A percentile compares a stretch with the other conserved stretches of the same genome.
Evolutionary conservation across 768 basidiomycete genomes (phyloP).

Genomic region (Baorangia bicolor): DNA sequence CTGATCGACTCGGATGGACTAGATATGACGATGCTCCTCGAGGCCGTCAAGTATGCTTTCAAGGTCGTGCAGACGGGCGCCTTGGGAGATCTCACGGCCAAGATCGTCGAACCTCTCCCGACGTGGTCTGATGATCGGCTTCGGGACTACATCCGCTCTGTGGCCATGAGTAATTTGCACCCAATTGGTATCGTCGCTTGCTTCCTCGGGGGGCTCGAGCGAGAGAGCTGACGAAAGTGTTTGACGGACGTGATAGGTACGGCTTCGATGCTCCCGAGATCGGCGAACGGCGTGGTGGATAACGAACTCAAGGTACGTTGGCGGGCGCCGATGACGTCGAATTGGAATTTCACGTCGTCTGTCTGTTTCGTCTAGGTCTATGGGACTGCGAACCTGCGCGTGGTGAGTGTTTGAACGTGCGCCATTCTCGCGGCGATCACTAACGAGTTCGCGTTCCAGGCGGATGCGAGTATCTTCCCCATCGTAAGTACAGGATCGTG

Average conservation of each 20-base stretch:
- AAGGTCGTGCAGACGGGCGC: slow-evolving; percentile 15
- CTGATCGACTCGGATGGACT: neutral
- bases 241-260: slow-evolving; percentile 4
- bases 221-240: neutral
- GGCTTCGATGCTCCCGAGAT: slow-evolving; percentile 20
- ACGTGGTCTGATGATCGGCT: slow-evolving; percentile 16
- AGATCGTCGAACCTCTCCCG: slow-evolving; percentile 15
- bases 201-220: no score
- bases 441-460: slow-evolving; percentile 4
- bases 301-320: slow-evolving; percentile 11
- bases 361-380: slow-evolving; percentile 6
- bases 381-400: slow-evolving; percentile 13
- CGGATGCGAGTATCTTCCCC: slow-evolving; percentile 17
- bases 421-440: neutral
- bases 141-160: slow-evolving; percentile 10
- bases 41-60: slow-evolving; percentile 11
- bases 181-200: slow-evolving; percentile 6
- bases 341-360: neutral
- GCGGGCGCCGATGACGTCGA: neutral
- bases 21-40: slow-evolving; percentile 19
- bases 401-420: slow-evolving; percentile 5
- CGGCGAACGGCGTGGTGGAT: slow-evolving; percentile 14
- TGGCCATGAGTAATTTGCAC: slow-evolving; percentile 5
- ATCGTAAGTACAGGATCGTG: slow-evolving; percentile 5
- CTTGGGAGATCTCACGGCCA: slow-evolving; percentile 9